Base-by-base conservation (phyloP, 2,329 filamentous ascomycete genomes). In the Cylindrodendrum hubeiense region DNA sequence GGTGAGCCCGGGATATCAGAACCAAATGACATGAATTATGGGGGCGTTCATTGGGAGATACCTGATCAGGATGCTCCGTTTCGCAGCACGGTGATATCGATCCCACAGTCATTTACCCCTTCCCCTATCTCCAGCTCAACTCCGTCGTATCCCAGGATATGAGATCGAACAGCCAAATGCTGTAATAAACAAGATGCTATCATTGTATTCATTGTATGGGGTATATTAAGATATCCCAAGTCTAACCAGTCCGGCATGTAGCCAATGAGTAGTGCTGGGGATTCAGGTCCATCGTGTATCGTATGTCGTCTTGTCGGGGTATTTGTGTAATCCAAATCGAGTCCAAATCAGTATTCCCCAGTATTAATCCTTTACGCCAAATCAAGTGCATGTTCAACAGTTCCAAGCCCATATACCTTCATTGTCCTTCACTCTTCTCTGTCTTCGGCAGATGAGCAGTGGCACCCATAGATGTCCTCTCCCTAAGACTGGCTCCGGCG, bases 401-500 rank as follows among this genome's bases (percentile, higher is more conserved):
- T 50, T 24, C 52, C 51, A 63, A 53, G 19, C 44, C 49, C 28
- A 37, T 47, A 24, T 26, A 41, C 24, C n/a, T 9, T 21, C 26
- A 10, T 17, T 50, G 12, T 7, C n/a, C 28, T 15, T 17, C n/a
- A 5, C 47, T 12, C 47, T 50, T 21, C 26, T 33, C 7, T 30
- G 26, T 19, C 26, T 19, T 19, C 21, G 9, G 21, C 9, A 28
- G 26, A 37, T 33, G 37, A 30, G 3, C 53, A 58, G 52, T 57
- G 58, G 22, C 34, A 54, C 22, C 47, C 50, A 26, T 47, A 47
- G 60, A 59, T 44, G 44, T 24, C 30, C 60, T 44, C 26, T n/a
- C 53, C 63, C 47, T 67, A 66, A 8, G 52, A 65, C 58, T 66
- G 71, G 21, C 63, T 80, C 50, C 67, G 60, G 53, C 70, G 74